Evolutionary conservation across 2,329 filamentous ascomycete genomes (phyloP), one percentile per base, ranked within the genome.

Genomic region (Stagonosporopsis chrysanthemi): DNA sequence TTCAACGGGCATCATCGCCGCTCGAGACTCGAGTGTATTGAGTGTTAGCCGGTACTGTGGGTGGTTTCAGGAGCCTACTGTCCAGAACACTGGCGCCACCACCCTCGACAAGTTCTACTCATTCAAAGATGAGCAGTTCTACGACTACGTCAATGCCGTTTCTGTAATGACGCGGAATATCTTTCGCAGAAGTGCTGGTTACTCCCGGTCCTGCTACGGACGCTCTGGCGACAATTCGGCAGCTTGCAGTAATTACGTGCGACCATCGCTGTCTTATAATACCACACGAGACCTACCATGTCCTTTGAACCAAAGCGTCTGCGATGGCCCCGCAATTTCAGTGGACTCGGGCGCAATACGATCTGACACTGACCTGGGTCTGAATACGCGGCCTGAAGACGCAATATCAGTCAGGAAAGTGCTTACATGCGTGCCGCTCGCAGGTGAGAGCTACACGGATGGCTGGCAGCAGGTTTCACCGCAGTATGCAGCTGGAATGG

Each of bases 161-260:
- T 24, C 39, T 15, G 39, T 41, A 8, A 41, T 41, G 39, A 26
- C 22, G 8, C 39, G 39, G 2, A 43, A 28, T 24, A 26, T 43
- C 15, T 29, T 28, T 15, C 24, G 41, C 24, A 43, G 24, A 43
- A 43, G 24, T 14, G 41, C 41, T 6, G 26, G 15, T 3, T 43
- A 43, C n/a, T 43, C 41, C 8, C 23, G 41, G 15, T 43, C 41
- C 19, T 43, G 41, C n/a, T 43, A 43, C n/a, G 41, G 24, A n/a
- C 24, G 41, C 6, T 43, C 19, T 43, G 41, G 41, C 14, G 41
- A 43, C n/a, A 43, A 43, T 9, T 43, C 41, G 6, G 31, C 41
- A 15, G 41, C 24, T 17, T 43, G 41, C n/a, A 12, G 24, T 3
- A 43, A 43, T 9, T 24, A 24, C 14, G 23, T 41, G 22, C 39